A percentile compares a stretch with the other conserved stretches of the same genome.
Evolutionary conservation across 2,329 filamentous ascomycete species (phyloP).

Genomic region (Fusarium hostae): DNA sequence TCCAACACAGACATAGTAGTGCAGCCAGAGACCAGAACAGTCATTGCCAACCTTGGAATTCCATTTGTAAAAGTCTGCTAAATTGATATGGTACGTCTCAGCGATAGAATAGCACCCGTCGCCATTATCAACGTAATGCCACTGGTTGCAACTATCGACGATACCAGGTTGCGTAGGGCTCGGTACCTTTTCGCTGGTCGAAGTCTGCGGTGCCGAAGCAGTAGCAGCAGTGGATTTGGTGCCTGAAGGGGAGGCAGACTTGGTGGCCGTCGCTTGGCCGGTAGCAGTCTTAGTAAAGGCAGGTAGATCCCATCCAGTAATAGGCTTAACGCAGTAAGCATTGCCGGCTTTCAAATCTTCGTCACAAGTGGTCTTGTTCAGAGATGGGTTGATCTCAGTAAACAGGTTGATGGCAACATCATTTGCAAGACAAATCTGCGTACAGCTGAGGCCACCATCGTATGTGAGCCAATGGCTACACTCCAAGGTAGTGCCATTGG

Average conservation of each 20-base stretch:
- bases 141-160: not conserved
- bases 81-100: not conserved
- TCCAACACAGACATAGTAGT: not conserved
- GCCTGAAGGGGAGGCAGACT: not conserved
- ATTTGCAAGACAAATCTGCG: not conserved
- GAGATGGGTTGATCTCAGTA: not conserved
- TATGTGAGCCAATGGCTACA: not conserved
- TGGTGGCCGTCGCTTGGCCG: not conserved
- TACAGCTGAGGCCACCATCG: not conserved
- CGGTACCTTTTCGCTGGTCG: not conserved
- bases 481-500: not conserved
- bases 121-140: not conserved
- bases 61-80: not conserved
- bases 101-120: not conserved
- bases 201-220: not conserved
- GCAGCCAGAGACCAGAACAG: not conserved
- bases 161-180: not conserved
- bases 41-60: not conserved
- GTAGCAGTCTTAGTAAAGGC: not conserved
- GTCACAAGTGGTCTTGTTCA: not conserved
- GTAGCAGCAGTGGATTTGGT: not conserved
- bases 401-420: not conserved
- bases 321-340: not conserved
- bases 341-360: not conserved
- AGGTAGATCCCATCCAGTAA: not conserved